phyloP scores from a whole-genome alignment of 1,284 basidiomycete genomes.

The Tranzscheliella williamsii region DNA sequence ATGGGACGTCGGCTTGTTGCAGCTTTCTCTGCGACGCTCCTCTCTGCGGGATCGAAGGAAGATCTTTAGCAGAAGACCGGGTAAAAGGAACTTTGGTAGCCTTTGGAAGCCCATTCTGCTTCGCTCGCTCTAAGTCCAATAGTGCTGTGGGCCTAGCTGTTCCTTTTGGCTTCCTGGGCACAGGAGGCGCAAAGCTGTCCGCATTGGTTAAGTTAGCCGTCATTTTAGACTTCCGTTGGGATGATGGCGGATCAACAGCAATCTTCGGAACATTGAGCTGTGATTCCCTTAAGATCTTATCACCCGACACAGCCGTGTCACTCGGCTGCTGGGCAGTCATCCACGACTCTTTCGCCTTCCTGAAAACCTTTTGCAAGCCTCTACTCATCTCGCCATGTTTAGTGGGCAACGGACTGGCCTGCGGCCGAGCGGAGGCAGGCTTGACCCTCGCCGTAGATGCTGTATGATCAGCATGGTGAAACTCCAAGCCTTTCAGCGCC shows the following conservation, averaged over 20 bases:
- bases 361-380: not conserved
- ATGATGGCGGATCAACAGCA: no score
- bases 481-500: no score
- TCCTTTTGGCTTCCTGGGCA: not conserved
- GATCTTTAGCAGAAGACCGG: conserved; percentile 10
- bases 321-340: no score
- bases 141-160: not conserved
- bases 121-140: not conserved
- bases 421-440: no score
- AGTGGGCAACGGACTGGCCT: not conserved
- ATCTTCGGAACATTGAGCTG: no score
- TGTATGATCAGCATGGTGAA: no score
- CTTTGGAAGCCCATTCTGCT: not conserved
- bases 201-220: no score
- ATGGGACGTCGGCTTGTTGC: conserved; percentile 1
- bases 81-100: not conserved
- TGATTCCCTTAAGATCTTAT: no score
- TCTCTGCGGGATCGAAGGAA: conserved; percentile 19
- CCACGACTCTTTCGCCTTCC: not conserved
- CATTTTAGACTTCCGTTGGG: no score
- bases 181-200: no score
- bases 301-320: no score
- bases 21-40: conserved; percentile 13
- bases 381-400: not conserved
- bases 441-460: no score